Evolutionary conservation across 306 rosid species (phyloP).

Genomic region (Delonix regia): DNA sequence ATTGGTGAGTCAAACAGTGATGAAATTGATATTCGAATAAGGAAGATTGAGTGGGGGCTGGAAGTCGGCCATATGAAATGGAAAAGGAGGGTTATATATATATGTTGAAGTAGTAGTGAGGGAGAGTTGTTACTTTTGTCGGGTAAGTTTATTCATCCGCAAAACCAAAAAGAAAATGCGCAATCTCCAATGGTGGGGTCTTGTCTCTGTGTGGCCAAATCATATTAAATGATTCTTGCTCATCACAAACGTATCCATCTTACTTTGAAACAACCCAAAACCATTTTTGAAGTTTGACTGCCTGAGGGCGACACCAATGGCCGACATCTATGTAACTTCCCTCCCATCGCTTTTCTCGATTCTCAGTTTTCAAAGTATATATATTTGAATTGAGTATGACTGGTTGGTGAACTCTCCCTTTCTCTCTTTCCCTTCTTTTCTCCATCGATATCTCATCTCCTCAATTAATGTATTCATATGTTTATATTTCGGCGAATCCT

Average conservation of each 20-base stretch:
- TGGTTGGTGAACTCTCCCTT: constrained; percentile 37
- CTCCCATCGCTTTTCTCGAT: constrained; percentile 13
- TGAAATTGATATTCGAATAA: background rate
- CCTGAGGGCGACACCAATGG: constrained; percentile 36
- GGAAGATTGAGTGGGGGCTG: constrained; percentile 6
- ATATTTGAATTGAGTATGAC: constrained; percentile 11
- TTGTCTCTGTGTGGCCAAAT: background rate
- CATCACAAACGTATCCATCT: constrained; percentile 19
- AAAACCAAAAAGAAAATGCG: background rate
- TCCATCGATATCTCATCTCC: no score
- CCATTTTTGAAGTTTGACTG: constrained; percentile 33
- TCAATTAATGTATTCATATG: background rate
- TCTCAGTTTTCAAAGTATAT: constrained; percentile 1
- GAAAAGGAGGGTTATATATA: background rate
- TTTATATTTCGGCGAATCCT: constrained; percentile 16
- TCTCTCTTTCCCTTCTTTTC: background rate
- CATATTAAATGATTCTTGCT: background rate
- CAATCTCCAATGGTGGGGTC: background rate
- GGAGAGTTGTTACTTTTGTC: background rate
- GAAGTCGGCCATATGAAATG: constrained; percentile 35
- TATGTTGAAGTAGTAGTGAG: constrained; percentile 27
- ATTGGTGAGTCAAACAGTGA: background rate
- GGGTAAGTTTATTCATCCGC: background rate
- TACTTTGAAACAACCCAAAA: constrained; percentile 36
- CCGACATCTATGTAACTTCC: constrained; percentile 49